phyloP scores from a whole-genome alignment of 805 yeast genomes.

The Metschnikowia picachoensis region DNA sequence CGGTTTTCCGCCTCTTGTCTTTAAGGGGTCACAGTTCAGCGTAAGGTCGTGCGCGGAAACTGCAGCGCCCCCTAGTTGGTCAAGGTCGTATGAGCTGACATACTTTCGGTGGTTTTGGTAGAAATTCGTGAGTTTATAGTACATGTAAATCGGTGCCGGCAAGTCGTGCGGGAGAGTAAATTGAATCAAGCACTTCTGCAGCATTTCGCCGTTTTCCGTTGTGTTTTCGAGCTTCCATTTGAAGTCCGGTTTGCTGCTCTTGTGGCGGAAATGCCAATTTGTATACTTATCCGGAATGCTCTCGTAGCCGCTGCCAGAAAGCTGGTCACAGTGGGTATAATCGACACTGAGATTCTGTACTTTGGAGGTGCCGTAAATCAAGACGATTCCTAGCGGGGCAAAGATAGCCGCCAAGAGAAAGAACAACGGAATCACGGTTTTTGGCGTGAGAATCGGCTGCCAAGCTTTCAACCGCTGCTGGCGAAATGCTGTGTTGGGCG shows the following conservation, averaged over 20 bases:
- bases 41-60: constrained; percentile 48
- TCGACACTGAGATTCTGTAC: constrained; percentile 74
- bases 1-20: constrained; percentile 38
- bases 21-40: constrained; percentile 35
- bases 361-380: constrained; percentile 69
- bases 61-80: constrained; percentile 77
- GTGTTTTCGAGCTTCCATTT: constrained; percentile 54
- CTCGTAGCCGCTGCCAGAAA: constrained; percentile 36
- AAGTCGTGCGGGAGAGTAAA: constrained; percentile 72
- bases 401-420: constrained; percentile 71
- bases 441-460: constrained; percentile 90
- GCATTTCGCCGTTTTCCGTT: constrained; percentile 36
- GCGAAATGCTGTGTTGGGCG: constrained; percentile 70
- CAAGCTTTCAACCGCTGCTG: constrained; percentile 69
- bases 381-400: constrained; percentile 87
- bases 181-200: constrained; percentile 55
- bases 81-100: constrained; percentile 77
- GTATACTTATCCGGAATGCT: constrained; percentile 59
- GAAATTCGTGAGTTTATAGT: constrained; percentile 85
- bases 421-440: constrained; percentile 82
- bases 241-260: constrained; percentile 43
- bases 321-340: constrained; percentile 63
- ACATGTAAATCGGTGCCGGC: constrained; percentile 67
- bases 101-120: constrained; percentile 94
- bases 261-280: constrained; percentile 55